Base-by-base conservation (phyloP, 2,329 filamentous ascomycete genomes). In the Chaetomium globosum region DNA sequence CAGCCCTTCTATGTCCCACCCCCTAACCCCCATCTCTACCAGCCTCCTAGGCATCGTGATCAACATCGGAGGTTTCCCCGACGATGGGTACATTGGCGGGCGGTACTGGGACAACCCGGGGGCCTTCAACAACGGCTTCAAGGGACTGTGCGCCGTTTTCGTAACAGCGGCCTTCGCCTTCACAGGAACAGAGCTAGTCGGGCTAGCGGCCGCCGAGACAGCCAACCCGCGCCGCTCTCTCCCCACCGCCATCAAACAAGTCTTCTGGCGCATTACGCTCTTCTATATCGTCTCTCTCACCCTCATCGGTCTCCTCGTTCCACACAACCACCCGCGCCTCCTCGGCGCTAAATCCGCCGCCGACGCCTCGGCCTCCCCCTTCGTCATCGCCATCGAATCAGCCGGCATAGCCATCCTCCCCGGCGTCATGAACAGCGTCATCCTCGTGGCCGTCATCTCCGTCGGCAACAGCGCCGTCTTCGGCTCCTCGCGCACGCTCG, bases 401-500 rank as follows among this genome's bases (percentile, higher is more conserved):
- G 92, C 93, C 1, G 89, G 91, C 9, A 96, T 97, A 72, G 79
- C 85, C 51, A 88, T 89, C 2, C 84, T 97, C 2, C 92, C 92
- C 1, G 93, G 90, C 0, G 85, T 97, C 61, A 96, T 97, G 90
- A 97, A 98, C 77, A 88, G 87, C n/a, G 92, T 97, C 67, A 97
- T 97, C 75, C 87, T 97, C 74, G 87, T 96, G 68, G 90, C 93
- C 23, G 93, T 97, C 26, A 80, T 97, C 26, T 96, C 92, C 0
- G 93, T 97, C 66, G 93, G 93, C 65, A 97, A 97, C 77, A 94
- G 92, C 7, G 89, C 93, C 67, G 89, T 97, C 66, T 98, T 96
- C 73, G 94, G 93, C 43, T 94, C 92, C 28, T 96, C 92, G 1
- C 88, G 94, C 72, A 97, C 93, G 2, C 86, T 98, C 8, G 92